Conservation (phyloP, 1,139 yeast species). For the Kodamaea anthophila region DNA sequence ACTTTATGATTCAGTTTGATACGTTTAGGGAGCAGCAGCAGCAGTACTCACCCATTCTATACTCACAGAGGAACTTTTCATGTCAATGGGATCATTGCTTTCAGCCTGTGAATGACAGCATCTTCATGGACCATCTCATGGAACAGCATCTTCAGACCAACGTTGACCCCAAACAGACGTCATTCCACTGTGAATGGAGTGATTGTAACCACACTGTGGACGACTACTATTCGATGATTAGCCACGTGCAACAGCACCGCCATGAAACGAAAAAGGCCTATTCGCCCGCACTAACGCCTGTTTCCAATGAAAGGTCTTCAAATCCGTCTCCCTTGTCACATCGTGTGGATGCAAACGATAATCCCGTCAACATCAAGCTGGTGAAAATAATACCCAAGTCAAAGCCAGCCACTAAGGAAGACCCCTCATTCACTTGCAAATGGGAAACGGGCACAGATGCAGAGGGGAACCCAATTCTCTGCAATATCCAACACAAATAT, state of each 20-base stretch:
- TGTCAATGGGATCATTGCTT: conserved; percentile 60
- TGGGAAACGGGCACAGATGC: conserved; percentile 37
- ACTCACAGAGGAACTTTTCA: too few species aligned
- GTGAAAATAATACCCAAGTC: conserved; percentile 30
- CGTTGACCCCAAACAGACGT: conserved; percentile 10
- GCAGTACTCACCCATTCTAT: too few species aligned
- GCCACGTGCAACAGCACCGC: conserved; percentile 54
- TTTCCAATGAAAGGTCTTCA: conserved; percentile 10
- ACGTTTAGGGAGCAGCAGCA: conserved; percentile 21
- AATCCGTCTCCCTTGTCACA: conserved; percentile 13
- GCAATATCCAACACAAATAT: conserved; percentile 43
- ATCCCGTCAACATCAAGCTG: conserved; percentile 25
- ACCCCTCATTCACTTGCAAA: conserved; percentile 32
- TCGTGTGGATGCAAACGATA: conserved; percentile 1
- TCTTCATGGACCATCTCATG: conserved; percentile 51
- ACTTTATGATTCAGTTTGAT: conserved; percentile 38
- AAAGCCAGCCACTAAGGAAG: conserved; percentile 12
- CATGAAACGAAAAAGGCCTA: conserved; percentile 6
- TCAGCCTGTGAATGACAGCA: conserved; percentile 33
- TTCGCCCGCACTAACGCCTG: conserved; percentile 13
- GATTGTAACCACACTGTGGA: conserved; percentile 54
- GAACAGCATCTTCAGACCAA: conserved; percentile 44
- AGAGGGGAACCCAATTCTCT: conserved; percentile 32
- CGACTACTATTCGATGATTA: conserved; percentile 47
- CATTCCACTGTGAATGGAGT: conserved; percentile 64